Evolutionary conservation across 2,329 filamentous ascomycete species (phyloP), one percentile per base, ranked within the genome.

Genomic region (Colletotrichum endophyticum): DNA sequence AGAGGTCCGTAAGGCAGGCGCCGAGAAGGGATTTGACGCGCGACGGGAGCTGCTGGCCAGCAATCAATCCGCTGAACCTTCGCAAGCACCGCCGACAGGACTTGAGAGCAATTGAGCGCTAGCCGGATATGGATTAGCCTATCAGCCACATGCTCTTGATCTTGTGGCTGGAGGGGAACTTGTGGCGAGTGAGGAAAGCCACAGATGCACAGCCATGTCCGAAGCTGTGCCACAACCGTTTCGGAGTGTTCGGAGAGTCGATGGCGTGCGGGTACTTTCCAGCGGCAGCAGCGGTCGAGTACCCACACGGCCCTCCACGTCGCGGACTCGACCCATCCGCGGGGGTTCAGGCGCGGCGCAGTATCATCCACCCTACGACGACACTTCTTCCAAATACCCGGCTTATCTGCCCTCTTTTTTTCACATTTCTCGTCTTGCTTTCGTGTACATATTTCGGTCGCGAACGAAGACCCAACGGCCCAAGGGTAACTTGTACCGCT

Each of bases 21-120:
- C 34, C 16, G 59, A 16, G 71, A 76, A 76, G 71, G 74, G 74
- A 76, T 74, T 76, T 76, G 74, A 76, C 66, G 74, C 74, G 74
- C 69, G 53, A 49, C 39, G 19, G 39, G 39, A 72, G 64, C 56
- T 75, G 63, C 56, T 67, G 19, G 44, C 56, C 44, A 69, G 57
- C 74, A 70, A 70, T 66, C 74, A 70, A 70, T 61, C 27, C 22
- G 67, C 19, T 74, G 59, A 66, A 76, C 66, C 70, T 72, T 61
- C 49, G 39, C 53, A 53, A 56, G 57, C 27, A 64, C 28, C n/a
- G 9, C 22, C 19, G 22, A 22, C 57, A 28, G 25, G 57, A 63
- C 44, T 34, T 66, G 30, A 15, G 36, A 63, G 62, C 73, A 64
- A 73, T 76, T 73, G 57, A 11, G 15, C 57, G 57, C 70, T 73